phyloP scores from a whole-genome alignment of 345 rosid genomes.

The Durio zibethinus region DNA sequence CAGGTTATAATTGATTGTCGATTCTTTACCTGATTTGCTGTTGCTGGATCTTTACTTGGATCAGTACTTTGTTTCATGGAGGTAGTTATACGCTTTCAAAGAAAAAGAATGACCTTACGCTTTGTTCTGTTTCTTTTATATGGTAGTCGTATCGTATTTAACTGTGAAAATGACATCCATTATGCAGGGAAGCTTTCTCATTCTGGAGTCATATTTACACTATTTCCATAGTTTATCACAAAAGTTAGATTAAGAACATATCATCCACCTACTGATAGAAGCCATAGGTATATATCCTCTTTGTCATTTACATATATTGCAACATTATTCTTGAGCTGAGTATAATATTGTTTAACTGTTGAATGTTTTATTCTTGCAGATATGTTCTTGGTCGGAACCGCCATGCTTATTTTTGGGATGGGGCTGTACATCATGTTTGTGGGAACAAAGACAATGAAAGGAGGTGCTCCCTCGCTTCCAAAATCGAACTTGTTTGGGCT shows the following conservation, averaged over 20 bases:
- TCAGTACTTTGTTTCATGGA: constrained; percentile 53
- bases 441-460: constrained; percentile 33
- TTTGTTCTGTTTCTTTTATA: too few species aligned
- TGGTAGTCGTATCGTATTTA: neutral
- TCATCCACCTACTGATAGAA: constrained; percentile 51
- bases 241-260: constrained; percentile 34
- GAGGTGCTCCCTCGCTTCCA: constrained; percentile 22
- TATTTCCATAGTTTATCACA: constrained; percentile 37
- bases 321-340: neutral
- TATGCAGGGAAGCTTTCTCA: constrained; percentile 3
- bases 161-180: neutral
- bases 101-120: neutral
- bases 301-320: too few species aligned
- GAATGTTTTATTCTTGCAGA: constrained; percentile 37
- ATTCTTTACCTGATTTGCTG: constrained; percentile 63
- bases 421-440: constrained; percentile 63
- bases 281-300: constrained; percentile 48
- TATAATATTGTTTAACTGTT: neutral
- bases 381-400: constrained; percentile 62
- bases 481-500: constrained; percentile 51
- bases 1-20: constrained; percentile 64
- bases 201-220: constrained; percentile 40
- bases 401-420: constrained; percentile 57
- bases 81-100: constrained; percentile 3
- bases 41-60: constrained; percentile 65